A percentile compares a stretch with the other conserved stretches of the same genome.
Evolutionary conservation across 192 early-diverging fungal genomes (phyloP).

Genomic region (Coemansia sp.): DNA sequence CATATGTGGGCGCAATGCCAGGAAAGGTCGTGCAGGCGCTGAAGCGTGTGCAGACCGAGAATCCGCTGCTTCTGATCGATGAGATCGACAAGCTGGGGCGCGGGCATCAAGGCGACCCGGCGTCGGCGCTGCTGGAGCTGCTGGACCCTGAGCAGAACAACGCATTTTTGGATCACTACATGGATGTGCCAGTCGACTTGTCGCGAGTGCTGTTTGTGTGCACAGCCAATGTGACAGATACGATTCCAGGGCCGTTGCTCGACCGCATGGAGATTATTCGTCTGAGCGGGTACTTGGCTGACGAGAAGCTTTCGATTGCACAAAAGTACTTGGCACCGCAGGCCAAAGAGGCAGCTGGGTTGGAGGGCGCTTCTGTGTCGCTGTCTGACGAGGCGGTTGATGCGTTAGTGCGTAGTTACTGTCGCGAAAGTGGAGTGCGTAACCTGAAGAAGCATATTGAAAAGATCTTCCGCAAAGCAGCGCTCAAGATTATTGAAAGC

Average conservation of each 20-base stretch:
- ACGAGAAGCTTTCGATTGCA: constrained; percentile 95
- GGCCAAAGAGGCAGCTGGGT: constrained; percentile 78
- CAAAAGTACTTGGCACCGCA: constrained; percentile 85
- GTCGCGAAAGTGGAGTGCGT: constrained; percentile 95
- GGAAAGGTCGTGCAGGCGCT: constrained; percentile 98
- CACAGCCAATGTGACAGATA: constrained; percentile 96
- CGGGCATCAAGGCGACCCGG: constrained; percentile 97
- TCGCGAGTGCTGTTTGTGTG: constrained; percentile 99
- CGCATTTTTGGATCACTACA: constrained; percentile 98
- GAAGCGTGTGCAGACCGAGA: constrained; percentile 98
- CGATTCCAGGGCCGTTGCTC: constrained; percentile 95
- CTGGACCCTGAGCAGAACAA: constrained; percentile 98
- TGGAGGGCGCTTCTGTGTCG: constrained; percentile 69
- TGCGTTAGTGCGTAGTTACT: constrained; percentile 84
- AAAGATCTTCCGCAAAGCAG: constrained; percentile 97
- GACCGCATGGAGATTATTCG: constrained; percentile 99
- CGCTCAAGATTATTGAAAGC: constrained; percentile 77
- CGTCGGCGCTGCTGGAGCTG: constrained; percentile 93
- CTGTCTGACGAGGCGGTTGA: constrained; percentile 79
- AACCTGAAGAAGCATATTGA: constrained; percentile 99
- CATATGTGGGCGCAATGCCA: constrained; percentile 99
- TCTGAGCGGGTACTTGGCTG: constrained; percentile 86
- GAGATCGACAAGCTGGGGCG: constrained; percentile 99
- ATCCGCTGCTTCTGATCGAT: constrained; percentile 96
- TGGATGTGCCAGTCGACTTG: constrained; percentile 97